Evolutionary conservation across 148 eudicot genomes (phyloP), one percentile per base, ranked within the genome.

Genomic region (Vaccinium darrowii): DNA sequence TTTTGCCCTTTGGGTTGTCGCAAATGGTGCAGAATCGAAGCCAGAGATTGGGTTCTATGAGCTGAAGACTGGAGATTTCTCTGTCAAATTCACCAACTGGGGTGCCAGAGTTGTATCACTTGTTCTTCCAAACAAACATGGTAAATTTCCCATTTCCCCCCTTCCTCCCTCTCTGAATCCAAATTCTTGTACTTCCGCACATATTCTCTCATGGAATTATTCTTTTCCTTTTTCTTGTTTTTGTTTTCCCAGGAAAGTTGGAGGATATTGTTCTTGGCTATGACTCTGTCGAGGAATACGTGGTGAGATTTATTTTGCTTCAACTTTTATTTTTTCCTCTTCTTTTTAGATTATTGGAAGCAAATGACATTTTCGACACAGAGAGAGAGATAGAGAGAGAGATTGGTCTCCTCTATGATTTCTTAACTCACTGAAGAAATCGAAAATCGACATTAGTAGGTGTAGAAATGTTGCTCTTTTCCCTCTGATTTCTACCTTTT

Each of bases 101-200:
- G 98, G 98, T 25, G 98, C 96, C 16, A 88, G 90, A 25, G 65
- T 92, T 23, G 86, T 92, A 57, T 95, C 98, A 21, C 82, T 95
- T 81, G 47, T 88, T 85, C 88, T 95, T 76, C 96, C 98, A 71
- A 95, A 95, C 84, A 92, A 92, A 85, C n/a, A 90, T 91, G 98
- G 98, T 95, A 13, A 82, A n/a, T 76, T 81, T 73, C 83, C 69
- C 47, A n/a, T 23, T 23, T 7, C 14, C 6, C 53, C 0, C 25
- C 33, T 12, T 14, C 21, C 9, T 3, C 19, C 9, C 12, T 19
- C 36, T 75, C 10, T 72, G 73, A 49, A 23, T 80, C 69, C 6
- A 73, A 8, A 33, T 5, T 43, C 53, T n/a, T 82, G 15, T 10
- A 57, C 33, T 67, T 47, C 85, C 54, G 7, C 74, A 1, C 49